A percentile compares a stretch with the other conserved stretches of the same genome.
phyloP scores from a whole-genome alignment of 805 yeast species.

The Danielozyma ontarioensis region DNA sequence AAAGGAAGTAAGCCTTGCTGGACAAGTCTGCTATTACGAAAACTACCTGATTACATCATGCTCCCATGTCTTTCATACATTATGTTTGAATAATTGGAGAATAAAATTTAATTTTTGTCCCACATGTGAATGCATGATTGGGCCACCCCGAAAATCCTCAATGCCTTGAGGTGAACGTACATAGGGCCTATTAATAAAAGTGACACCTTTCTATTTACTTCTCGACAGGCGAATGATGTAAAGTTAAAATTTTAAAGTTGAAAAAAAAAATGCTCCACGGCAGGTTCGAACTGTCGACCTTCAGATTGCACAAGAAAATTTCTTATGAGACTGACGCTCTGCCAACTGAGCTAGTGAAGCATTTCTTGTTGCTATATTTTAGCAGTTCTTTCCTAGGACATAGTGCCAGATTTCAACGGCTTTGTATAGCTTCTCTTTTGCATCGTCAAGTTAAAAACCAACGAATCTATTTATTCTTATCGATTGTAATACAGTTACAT shows the following conservation, averaged over 20 bases:
- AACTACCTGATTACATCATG: neutral
- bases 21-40: neutral
- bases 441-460: no score
- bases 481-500: no score
- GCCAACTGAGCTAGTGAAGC: constrained; percentile 14
- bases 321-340: constrained; percentile 13
- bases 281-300: constrained; percentile 38
- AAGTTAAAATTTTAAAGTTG: neutral
- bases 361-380: no score
- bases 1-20: neutral
- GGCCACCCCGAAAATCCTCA: no score
- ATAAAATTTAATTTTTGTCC: neutral
- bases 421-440: neutral
- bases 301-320: constrained; percentile 20
- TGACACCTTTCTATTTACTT: no score
- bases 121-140: neutral
- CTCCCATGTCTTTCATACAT: neutral
- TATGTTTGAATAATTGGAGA: neutral
- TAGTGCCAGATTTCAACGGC: no score
- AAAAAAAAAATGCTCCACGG: constrained; percentile 28
- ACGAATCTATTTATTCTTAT: no score
- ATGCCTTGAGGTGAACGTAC: no score
- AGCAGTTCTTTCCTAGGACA: no score
- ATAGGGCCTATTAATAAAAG: no score
- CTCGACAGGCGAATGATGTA: no score